Evolutionary conservation across 805 yeast genomes (phyloP), one percentile per base, ranked within the genome.

Genomic region (Metschnikowia arizonensis): DNA sequence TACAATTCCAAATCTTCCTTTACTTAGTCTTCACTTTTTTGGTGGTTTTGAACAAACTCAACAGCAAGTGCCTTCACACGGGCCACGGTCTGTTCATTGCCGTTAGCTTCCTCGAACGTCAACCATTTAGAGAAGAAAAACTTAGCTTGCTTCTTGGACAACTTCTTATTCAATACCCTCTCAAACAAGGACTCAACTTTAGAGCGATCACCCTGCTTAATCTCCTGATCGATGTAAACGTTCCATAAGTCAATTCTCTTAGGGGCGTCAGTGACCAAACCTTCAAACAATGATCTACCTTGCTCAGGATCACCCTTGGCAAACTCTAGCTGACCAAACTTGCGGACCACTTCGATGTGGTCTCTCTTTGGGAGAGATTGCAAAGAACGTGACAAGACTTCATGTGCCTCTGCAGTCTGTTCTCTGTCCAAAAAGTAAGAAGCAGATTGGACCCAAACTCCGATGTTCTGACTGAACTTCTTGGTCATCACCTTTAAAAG

Each of bases 111-210:
- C 67, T 89, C 97, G 57, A 72, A 87, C 9, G 77, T 69, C 49
- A 89, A 78, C 97, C 97, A 90, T 63, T 91, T 91, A 56, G 83
- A 86, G 72, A 89, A 90, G 77, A 91, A 88, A 72, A 87, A 88
- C 67, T 88, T 89, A 56, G 96, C 97, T 68, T 89, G 97, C 64
- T 90, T 91, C 61, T 83, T 79, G 4, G 85, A 75, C 42, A 91
- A 64, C 66, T 87, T 88, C 64, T 72, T 73, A 26, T 73, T 60
- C 34, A 85, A 58, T 3, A 85, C 87, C 63, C 98, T 79, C 64
- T 90, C 96, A 56, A 89, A 90, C 49, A 91, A 71, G 15, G 79
- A 85, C 59, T 83, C 91, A 30, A 82, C 85, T 63, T 80, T 83
- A 54, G 70, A 69, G 65, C 82, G 82, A 43, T 76, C 78, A 18